Base-by-base conservation (phyloP, 2,329 filamentous ascomycete species). In the Zelopaecilomyces penicillatus region DNA sequence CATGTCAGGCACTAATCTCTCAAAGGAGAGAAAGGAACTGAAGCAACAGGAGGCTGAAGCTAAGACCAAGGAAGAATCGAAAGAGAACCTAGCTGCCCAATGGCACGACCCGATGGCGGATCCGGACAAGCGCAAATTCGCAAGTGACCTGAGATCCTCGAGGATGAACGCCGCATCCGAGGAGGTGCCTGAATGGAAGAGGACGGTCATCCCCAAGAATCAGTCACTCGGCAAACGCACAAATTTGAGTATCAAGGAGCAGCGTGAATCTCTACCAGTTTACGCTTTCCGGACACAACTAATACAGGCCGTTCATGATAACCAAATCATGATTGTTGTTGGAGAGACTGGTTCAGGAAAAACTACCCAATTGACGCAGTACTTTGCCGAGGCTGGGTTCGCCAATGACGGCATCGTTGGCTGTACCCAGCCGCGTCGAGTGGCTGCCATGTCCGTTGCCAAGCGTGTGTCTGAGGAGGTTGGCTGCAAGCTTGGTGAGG, bases 41-140 rank as follows among this genome's bases (percentile, higher is more conserved):
- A 82, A 87, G 49, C 87, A 95, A 57, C 85, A 94, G 60, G 91
- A 98, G 65, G 82, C 80, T 0, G 85, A 94, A 48, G 88, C 66
- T 70, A 85, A 67, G 69, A 70, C 71, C 2, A 84, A 88, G 26
- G 81, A 93, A 49, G 81, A 87, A 51, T 76, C 81, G 0, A 85
- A 89, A 56, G 85, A 93, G 30, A 89, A 97, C 57, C 71, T 98
- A 3, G 81, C 84, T 42, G 81, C 87, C 9, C 89, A 96, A 63
- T 98, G 94, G 94, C 85, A 96, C 46, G 93, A 98, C 62, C 93
- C 93, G 0, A 95, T 98, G 90, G 84, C 88, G 10, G 80, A 83
- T 27, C 83, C 87, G 2, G 85, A 93, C 52, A 80, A 90, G 61
- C 78, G 85, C 44, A 84, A 93, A 52, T 98, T 98, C 65, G 93